Evolutionary conservation across 805 yeast genomes (phyloP), one percentile per base, ranked within the genome.

Genomic region (Sporopachydermia lactativora): DNA sequence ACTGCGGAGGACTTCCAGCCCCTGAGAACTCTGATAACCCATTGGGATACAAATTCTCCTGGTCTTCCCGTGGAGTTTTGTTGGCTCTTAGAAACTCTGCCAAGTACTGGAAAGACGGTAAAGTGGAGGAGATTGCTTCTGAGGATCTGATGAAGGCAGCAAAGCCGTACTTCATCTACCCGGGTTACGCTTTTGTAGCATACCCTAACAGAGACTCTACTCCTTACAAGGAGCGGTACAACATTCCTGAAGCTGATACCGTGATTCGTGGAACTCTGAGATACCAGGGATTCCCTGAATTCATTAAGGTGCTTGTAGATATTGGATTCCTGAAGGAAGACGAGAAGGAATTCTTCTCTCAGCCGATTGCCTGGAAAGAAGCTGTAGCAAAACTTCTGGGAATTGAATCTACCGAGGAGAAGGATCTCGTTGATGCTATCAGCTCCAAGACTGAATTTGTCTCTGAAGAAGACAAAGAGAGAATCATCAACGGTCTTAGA

Each of bases 131-230:
- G 38, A 78, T 92, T 55, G 69, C 73, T 43, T 85, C 95, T 39
- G 92, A 83, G 62, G 96, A 85, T 51, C 73, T 92, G 61, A 92
- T 92, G 98, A 80, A 81, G 50, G 68, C 92, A 51, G 96, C 97
- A 45, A 75, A 81, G 62, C 96, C 96, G 39, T 89, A 92, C 73
- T 83, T 76, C 64, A 83, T 92, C 63, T 85, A 81, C 70, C 96
- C 96, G 40, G 98, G 96, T 51, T 92, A 72, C 57, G 86, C 96
- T 34, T 77, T 89, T 50, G 96, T 89, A 43, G 78, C 86, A 56
- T 92, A 92, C 67, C 97, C 98, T 55, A 92, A 92, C 77, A 82
- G 98, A 71, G 98, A 92, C 66, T 88, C 96, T 35, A 85, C 96
- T 45, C 73, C 81, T 43, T 92, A 84, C 74, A 82, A 76, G 70